Percentiles rank a stretch among this genome's conserved stretches.
These are phyloP conservation scores for Populus tremula DNA, from an alignment of 345 rosid genomes.

Conservation along the genomic window DNA sequence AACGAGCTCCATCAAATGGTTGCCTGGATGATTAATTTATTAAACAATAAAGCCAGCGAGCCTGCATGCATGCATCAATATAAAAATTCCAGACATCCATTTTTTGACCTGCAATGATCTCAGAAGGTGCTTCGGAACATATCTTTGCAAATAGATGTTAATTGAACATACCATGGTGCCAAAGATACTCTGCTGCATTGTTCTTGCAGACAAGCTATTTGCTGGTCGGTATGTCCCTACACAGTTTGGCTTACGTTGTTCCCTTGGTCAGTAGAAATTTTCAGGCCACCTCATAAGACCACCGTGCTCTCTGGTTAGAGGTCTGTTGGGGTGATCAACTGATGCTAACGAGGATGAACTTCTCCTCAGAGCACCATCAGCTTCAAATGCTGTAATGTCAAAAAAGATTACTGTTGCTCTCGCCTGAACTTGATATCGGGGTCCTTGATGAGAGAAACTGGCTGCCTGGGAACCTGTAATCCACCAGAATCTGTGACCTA, in stretches of 20 bases:
- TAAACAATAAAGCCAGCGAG: no score
- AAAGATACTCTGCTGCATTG: conserved; percentile 69
- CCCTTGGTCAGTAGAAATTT: conserved; percentile 32
- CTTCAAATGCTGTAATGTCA: conserved; percentile 55
- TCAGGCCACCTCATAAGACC: conserved; percentile 81
- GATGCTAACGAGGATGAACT: conserved; percentile 46
- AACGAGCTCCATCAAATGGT: not conserved
- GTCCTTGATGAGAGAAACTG: conserved; percentile 57
- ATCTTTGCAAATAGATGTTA: not conserved
- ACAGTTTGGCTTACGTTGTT: conserved; percentile 17
- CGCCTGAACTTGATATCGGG: conserved; percentile 59
- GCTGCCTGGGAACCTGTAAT: conserved; percentile 38
- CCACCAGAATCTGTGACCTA: conserved; percentile 7
- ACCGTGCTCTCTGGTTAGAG: conserved; percentile 49
- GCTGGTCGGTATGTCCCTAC: conserved; percentile 21
- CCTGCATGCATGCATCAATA: not conserved
- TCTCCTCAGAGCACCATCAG: conserved; percentile 37
- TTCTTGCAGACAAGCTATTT: conserved; percentile 65
- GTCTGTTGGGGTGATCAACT: conserved; percentile 49
- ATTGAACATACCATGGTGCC: conserved; percentile 69
- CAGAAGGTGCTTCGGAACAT: not conserved
- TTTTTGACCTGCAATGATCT: not conserved
- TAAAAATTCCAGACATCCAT: no score
- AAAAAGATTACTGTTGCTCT: conserved; percentile 73
- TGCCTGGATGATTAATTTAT: not conserved